phyloP scores from a whole-genome alignment of 148 eudicot genomes.

The Persicaria tinctoria region DNA sequence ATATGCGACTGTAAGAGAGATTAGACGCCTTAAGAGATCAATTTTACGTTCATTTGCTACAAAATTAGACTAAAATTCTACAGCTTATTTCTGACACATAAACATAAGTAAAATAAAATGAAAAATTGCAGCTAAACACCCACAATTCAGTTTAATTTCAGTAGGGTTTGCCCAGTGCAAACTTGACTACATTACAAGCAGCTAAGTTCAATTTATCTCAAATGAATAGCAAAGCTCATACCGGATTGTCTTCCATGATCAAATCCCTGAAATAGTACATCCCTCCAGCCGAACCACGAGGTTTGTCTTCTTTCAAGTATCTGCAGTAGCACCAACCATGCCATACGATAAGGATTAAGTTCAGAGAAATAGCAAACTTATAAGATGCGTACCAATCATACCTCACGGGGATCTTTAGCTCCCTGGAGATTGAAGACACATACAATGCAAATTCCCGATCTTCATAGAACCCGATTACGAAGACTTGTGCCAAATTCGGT shows the following conservation, averaged over 20 bases:
- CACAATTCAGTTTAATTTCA: not conserved
- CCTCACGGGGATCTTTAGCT: constrained; percentile 92
- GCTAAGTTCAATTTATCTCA: not conserved
- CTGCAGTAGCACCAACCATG: constrained; percentile 27
- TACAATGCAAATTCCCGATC: constrained; percentile 75
- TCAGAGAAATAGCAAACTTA: not conserved
- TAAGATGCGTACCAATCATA: not conserved
- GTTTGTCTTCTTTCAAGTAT: constrained; percentile 91
- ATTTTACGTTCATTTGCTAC: not conserved
- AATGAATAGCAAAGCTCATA: constrained; percentile 15
- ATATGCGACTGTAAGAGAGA: constrained; percentile 65
- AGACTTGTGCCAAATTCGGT: constrained; percentile 80
- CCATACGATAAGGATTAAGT: not conserved
- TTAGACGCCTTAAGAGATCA: not conserved
- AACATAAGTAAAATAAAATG: not conserved
- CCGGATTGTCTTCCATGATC: constrained; percentile 90
- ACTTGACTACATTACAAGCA: not conserved
- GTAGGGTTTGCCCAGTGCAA: not conserved
- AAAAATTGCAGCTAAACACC: not conserved
- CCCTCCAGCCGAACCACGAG: constrained; percentile 96
- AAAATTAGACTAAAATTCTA: not conserved
- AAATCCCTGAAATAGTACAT: constrained; percentile 73
- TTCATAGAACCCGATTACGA: constrained; percentile 75
- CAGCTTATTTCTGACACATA: not conserved
- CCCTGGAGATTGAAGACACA: constrained; percentile 86